phyloP scores from a whole-genome alignment of 805 yeast genomes.

The Sungouiozyma ichnusensis region DNA sequence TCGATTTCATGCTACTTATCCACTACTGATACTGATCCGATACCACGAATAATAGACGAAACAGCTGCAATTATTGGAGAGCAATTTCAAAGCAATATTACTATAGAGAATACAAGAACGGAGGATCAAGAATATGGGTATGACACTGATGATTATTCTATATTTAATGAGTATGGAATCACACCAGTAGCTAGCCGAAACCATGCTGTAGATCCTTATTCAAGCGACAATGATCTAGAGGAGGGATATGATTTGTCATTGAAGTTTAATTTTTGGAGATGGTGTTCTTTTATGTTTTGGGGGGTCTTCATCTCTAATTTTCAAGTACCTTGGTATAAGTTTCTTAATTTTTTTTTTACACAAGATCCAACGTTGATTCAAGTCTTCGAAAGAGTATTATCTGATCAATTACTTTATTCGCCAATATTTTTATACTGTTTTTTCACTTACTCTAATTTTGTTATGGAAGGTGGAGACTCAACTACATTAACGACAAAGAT shows the following conservation, averaged over 20 bases:
- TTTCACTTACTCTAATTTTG: constrained; percentile 73
- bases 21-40: constrained; percentile 11
- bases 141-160: constrained; percentile 18
- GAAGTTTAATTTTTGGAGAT: constrained; percentile 53
- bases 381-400: constrained; percentile 73
- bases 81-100: constrained; percentile 3
- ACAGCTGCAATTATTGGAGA: constrained; percentile 8
- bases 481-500: constrained; percentile 56
- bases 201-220: neutral
- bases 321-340: constrained; percentile 83
- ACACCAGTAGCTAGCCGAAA: constrained; percentile 6
- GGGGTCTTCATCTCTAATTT: constrained; percentile 74
- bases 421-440: constrained; percentile 76
- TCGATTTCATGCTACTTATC: constrained; percentile 36
- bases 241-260: constrained; percentile 2
- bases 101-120: neutral
- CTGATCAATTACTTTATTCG: constrained; percentile 84
- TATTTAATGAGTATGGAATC: constrained; percentile 23
- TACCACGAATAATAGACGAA: constrained; percentile 13
- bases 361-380: constrained; percentile 78
- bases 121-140: constrained; percentile 8
- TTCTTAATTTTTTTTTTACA: constrained; percentile 66
- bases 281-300: constrained; percentile 77
- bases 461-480: constrained; percentile 64
- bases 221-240: constrained; percentile 2